Conservation (phyloP, 2,329 filamentous ascomycete genomes). For the Dissoconium aciculare region DNA sequence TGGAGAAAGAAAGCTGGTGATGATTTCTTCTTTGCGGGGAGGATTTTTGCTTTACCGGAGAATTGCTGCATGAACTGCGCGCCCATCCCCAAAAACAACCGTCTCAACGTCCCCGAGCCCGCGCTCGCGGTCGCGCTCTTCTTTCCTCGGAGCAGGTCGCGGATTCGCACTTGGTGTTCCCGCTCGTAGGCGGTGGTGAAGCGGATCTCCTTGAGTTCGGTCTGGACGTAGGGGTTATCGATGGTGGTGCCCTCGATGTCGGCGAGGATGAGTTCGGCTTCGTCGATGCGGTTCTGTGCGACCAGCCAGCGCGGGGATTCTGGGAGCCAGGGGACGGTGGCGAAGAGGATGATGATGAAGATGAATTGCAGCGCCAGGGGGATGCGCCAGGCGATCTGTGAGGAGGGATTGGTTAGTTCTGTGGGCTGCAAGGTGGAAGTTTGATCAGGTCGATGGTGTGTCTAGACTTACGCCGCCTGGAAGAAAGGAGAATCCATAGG, state of each 20-base stretch:
- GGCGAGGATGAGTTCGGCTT: constrained; percentile 35
- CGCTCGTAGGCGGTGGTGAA: constrained; percentile 36
- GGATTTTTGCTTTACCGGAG: constrained; percentile 16
- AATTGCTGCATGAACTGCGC: constrained; percentile 40
- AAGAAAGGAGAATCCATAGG: constrained; percentile 36
- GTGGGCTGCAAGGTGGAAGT: constrained; percentile 2
- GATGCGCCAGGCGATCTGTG: constrained; percentile 31
- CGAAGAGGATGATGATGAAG: constrained; percentile 34
- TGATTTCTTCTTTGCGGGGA: not conserved
- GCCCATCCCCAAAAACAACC: constrained; percentile 39
- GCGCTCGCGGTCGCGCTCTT: constrained; percentile 25
- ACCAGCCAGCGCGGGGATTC: constrained; percentile 36
- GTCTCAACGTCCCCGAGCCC: constrained; percentile 36
- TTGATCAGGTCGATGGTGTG: not conserved
- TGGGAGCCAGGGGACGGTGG: constrained; percentile 34
- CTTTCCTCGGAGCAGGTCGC: constrained; percentile 34
- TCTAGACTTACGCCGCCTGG: constrained; percentile 17
- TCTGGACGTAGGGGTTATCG: constrained; percentile 32
- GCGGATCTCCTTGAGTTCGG: constrained; percentile 33
- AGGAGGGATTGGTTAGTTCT: constrained; percentile 19
- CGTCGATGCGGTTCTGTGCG: constrained; percentile 24
- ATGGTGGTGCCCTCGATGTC: constrained; percentile 33
- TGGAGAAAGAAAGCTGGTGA: too few relatives aligned
- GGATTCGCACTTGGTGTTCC: constrained; percentile 36
- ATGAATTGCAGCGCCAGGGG: constrained; percentile 37